Percentiles rank a stretch among this genome's conserved stretches.
Evolutionary conservation across 2,329 filamentous ascomycete genomes (phyloP).

Genomic region (Lachnellula arida): DNA sequence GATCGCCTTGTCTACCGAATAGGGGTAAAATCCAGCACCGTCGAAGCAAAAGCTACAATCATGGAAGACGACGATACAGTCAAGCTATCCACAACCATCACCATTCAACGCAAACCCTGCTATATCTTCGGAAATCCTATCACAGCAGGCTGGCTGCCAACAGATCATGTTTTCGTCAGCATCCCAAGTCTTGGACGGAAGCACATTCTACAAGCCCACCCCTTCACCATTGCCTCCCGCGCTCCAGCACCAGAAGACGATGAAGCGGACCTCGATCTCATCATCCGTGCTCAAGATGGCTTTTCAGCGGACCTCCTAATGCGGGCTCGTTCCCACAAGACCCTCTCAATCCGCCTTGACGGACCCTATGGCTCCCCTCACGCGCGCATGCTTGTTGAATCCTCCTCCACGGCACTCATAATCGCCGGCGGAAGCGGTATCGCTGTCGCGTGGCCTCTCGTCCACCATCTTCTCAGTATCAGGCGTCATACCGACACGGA

Average conservation of each 20-base stretch:
- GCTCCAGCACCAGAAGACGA: conserved; percentile 39
- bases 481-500: conserved; percentile 15
- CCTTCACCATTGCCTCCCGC: conserved; percentile 61
- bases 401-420: conserved; percentile 46
- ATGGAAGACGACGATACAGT: conserved; percentile 54
- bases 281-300: conserved; percentile 55
- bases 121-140: conserved; percentile 33
- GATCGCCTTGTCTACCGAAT: conserved; percentile 56
- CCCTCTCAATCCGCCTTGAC: conserved; percentile 50
- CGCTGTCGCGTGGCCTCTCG: conserved; percentile 57
- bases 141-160: conserved; percentile 51
- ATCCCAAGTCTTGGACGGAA: conserved; percentile 49
- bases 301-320: conserved; percentile 53
- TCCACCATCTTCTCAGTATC: conserved; percentile 43
- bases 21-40: conserved; percentile 43
- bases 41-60: conserved; percentile 47
- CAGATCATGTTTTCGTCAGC: conserved; percentile 60
- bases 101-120: conserved; percentile 3
- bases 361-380: conserved; percentile 59
- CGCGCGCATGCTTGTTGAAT: conserved; percentile 48
- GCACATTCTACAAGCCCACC: conserved; percentile 56
- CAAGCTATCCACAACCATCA: conserved; percentile 34
- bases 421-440: conserved; percentile 62
- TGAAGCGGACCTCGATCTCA: conserved; percentile 50
- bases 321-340: conserved; percentile 42